Evolutionary conservation across 192 early-diverging fungal genomes (phyloP), one percentile per base, ranked within the genome.

Genomic region (Phlyctochytrium planicorne): DNA sequence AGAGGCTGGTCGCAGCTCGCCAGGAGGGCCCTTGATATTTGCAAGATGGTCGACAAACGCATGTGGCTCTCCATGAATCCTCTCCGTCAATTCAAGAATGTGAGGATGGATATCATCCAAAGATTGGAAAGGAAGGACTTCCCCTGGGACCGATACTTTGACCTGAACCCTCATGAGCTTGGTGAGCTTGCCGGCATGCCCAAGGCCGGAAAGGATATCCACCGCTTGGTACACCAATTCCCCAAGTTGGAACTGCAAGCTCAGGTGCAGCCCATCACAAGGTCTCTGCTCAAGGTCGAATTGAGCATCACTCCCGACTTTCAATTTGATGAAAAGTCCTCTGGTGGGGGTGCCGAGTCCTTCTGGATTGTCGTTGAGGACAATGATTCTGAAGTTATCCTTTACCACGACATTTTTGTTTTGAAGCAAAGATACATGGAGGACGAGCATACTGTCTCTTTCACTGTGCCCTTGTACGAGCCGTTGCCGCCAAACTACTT

Each of bases 301-400:
- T 80, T 98, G 64, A 93, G 87, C 0, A 85, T 99, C 30, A 94
- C 89, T 3, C 94, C 97, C 12, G 95, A 96, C 73, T 99, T 99
- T 73, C 80, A 85, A 60, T 99, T 91, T 88, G 91, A 94, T 73
- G 94, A 93, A 59, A 91, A 94, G 57, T 82, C 91, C 17, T 75
- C 71, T 14, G 89, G 91, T 53, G 93, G 93, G 2, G 82, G 81
- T 1, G 90, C 90, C 0, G 94, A 99, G 71, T 80, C 82, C 20
- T 99, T 98, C 79, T 98, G 94, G 94, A 79, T 99, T 60, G 72
- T 92, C 29, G 92, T 97, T 2, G 94, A 96, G 78, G 97, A 99
- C 76, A 91, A 90, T 3, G 94, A 97, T 69, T 89, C 91, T 32
- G 94, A 96, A 68, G 76, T 80, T 68, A 88, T 99, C 34, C 74